Percentiles rank a stretch among this genome's conserved stretches.
These are phyloP conservation scores for Podospora conica DNA, from an alignment of 495 filamentous ascomycete genomes.

Conservation along the genomic window DNA sequence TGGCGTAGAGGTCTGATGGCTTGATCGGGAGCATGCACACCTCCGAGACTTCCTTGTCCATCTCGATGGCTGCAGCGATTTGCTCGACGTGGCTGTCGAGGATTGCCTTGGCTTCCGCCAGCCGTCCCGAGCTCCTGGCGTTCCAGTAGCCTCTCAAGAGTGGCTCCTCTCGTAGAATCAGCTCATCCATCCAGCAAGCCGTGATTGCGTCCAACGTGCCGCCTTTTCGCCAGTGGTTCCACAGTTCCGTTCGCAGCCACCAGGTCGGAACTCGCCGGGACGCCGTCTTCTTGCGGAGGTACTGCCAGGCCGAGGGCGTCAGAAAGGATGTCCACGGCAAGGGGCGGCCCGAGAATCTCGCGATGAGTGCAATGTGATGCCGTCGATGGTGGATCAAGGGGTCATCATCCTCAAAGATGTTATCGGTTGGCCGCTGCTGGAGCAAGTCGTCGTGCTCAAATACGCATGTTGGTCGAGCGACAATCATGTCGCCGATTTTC, in stretches of 20 bases:
- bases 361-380: slow-evolving; percentile 9
- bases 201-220: slow-evolving; percentile 55
- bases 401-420: slow-evolving; percentile 22
- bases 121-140: slow-evolving; percentile 48
- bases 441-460: slow-evolving; percentile 23
- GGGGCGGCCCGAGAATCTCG: slow-evolving; percentile 1
- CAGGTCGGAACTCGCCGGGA: slow-evolving; percentile 43
- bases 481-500: not conserved
- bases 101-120: slow-evolving; percentile 48
- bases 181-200: slow-evolving; percentile 59
- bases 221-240: slow-evolving; percentile 59
- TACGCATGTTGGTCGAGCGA: slow-evolving; percentile 10
- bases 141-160: slow-evolving; percentile 54
- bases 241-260: slow-evolving; percentile 53
- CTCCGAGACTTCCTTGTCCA: slow-evolving; percentile 54
- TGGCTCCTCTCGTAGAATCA: slow-evolving; percentile 49
- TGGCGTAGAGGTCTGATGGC: slow-evolving; percentile 56
- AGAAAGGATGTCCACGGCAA: slow-evolving; percentile 3
- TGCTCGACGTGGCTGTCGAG: slow-evolving; percentile 51
- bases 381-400: slow-evolving; percentile 20
- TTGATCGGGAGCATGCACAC: slow-evolving; percentile 55
- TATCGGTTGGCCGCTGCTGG: slow-evolving; percentile 14
- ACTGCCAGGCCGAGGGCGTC: slow-evolving; percentile 14
- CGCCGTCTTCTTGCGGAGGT: slow-evolving; percentile 12
- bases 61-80: slow-evolving; percentile 55